Base-by-base conservation (phyloP, 495 filamentous ascomycete species). In the Aspergillus heteromorphus region DNA sequence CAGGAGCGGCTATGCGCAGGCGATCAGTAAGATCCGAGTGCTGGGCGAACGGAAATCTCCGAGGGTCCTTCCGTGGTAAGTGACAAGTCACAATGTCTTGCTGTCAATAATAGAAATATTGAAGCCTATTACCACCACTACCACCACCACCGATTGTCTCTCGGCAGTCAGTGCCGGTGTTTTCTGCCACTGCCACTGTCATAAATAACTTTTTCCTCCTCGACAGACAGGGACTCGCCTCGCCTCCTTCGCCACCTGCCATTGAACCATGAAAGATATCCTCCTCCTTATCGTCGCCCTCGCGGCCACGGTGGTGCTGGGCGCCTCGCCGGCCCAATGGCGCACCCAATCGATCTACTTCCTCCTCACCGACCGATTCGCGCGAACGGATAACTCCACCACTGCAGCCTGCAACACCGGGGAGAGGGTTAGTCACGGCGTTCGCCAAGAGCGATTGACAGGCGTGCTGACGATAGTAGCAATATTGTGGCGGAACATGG, bases 401-500 rank as follows among this genome's bases (percentile, higher is more conserved):
- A 83, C 81, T 18, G 67, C 57, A 65, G 70, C 54, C 48, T 81
- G 77, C 60, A 68, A 83, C 70, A 66, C 79, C 9, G 68, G 65
- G 1, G 54, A 67, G 43, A 43, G 71, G 8, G 72, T 76, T 13
- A 38, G 34, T 38, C 10, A 38, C n/a, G 9, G 34, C 34, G n/a
- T 38, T 38, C 3, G 34, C 34, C 34, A 38, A 38, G 34, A 38
- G 29, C 8, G 63, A 45, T 49, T 25, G 36, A 40, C 29, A n/a
- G 13, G 13, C 8, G 43, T 27, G 23, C 21, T 47, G 11, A 29
- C 21, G 13, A 16, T n/a, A 6, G 1, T 53, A 73, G 70, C 38
- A 51, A 38, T 92, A 91, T 71, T 95, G 88, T 56, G 88, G 87
- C 40, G 89, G 89, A 9, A 85, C 83, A 29, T 92, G 82, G 75